Evolutionary conservation across 306 rosid species (phyloP), one percentile per base, ranked within the genome.

Genomic region (Vigna nakashimae): DNA sequence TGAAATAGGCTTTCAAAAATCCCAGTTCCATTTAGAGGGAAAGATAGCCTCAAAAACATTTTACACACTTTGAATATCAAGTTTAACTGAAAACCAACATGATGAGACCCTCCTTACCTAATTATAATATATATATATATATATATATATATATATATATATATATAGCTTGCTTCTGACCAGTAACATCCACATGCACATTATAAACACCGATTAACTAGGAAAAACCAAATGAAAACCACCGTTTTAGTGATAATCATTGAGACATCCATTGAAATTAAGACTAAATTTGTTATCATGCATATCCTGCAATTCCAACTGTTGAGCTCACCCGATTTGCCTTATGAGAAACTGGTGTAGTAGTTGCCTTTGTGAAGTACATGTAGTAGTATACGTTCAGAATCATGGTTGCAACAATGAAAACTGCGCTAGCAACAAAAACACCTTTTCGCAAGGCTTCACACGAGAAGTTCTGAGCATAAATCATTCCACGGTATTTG

Each of bases 321-420:
- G 90, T 83, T 30, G 99, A 86, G 85, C 91, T 88, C 11, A 91
- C 69, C 28, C 89, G 87, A 81, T 91, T 92, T 5, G 90, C 81
- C 78, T 92, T 92, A 9, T 90, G 91, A 73, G 97, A 79, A 30
- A 84, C 71, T 40, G 82, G 86, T 45, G 91, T 58, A 1, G 87
- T 51, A 18, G 93, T 85, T 58, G 99, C 97, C 87, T 91, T 92
- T 56, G 91, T 88, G 87, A 95, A 91, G 89, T 95, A 95, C 92
- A 95, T 86, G 85, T 92, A 95, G 84, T 85, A 95, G 83, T 95
- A 95, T 50, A 92, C 89, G 22, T 95, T 92, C 9, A 92, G 90
- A 83, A 95, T 79, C 99, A 90, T 91, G 17, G 96, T 92, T 30
- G 91, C 98, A 56, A 95, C 92, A 57, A 90, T 89, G 55, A 92